Conservation (phyloP, 139 green algal species). For the Dunaliella primolecta region DNA sequence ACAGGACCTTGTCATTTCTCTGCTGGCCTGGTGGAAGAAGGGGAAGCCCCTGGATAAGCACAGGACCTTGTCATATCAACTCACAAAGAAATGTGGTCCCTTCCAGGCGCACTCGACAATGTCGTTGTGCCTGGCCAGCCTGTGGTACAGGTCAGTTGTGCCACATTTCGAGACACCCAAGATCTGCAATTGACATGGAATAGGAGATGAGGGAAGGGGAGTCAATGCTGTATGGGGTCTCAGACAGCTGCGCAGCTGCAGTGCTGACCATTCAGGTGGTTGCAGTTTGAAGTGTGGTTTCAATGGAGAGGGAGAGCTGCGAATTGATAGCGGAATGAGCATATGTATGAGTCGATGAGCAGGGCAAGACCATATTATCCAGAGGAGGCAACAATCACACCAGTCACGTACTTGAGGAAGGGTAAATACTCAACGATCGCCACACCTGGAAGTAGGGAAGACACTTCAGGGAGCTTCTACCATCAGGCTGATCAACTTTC, state of each 20-base stretch:
- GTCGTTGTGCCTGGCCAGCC: slow-evolving; percentile 44
- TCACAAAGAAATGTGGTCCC: background rate
- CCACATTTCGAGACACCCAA: slow-evolving; percentile 56
- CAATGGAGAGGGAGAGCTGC: background rate
- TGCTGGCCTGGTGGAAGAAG: no score
- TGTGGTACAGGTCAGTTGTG: slow-evolving; percentile 59
- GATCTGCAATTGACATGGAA: slow-evolving; percentile 26
- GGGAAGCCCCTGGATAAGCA: no score
- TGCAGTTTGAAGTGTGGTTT: background rate
- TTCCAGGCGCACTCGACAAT: slow-evolving; percentile 46
- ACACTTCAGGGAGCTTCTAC: slow-evolving; percentile 29
- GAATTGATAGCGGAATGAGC: background rate
- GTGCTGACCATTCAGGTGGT: background rate
- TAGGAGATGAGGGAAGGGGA: background rate
- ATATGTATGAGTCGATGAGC: background rate
- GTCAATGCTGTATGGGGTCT: no score
- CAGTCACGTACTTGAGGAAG: no score
- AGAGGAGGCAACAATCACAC: no score
- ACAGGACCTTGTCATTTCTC: no score
- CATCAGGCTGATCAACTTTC: background rate
- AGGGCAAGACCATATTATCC: no score
- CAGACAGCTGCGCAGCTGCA: no score
- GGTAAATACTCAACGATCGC: background rate
- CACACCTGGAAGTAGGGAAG: slow-evolving; percentile 51
- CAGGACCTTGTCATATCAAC: no score